Conservation (phyloP, 805 yeast genomes). For the Pichia californica region DNA sequence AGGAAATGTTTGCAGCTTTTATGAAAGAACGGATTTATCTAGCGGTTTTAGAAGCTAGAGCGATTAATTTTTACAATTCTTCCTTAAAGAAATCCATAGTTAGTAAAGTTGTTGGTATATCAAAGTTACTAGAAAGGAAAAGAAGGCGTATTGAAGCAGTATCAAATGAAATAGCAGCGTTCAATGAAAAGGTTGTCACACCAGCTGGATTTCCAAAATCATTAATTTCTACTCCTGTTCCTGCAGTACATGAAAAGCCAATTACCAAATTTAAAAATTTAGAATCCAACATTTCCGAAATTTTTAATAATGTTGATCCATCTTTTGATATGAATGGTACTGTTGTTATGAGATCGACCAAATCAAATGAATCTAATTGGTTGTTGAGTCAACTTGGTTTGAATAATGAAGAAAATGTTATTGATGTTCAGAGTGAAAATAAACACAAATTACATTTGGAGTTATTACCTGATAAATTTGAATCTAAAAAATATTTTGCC, state of each 20-base stretch:
- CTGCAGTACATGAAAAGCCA: neutral
- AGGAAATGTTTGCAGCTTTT: constrained; percentile 54
- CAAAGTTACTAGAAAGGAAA: no score
- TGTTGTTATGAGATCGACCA: constrained; percentile 31
- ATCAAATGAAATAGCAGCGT: constrained; percentile 31
- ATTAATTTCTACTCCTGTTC: no score
- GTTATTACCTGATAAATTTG: constrained; percentile 37
- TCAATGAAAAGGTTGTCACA: constrained; percentile 24
- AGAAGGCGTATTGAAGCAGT: constrained; percentile 32
- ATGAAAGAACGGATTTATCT: constrained; percentile 49
- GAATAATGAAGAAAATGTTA: constrained; percentile 16
- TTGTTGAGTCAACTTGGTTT: constrained; percentile 13
- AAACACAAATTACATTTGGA: constrained; percentile 27
- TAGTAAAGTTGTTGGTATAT: no score
- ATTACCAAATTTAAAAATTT: neutral
- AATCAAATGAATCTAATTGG: constrained; percentile 25
- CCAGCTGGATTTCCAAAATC: constrained; percentile 2
- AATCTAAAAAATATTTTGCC: constrained; percentile 33
- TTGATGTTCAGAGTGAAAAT: neutral
- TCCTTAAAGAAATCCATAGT: constrained; percentile 27
- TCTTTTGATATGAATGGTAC: constrained; percentile 18
- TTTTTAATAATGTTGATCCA: constrained; percentile 4
- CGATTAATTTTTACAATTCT: constrained; percentile 34
- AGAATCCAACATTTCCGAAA: neutral
- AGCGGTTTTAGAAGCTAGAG: constrained; percentile 36